These are phyloP conservation scores for Micractinium conductrix DNA, from an alignment of 139 green algal genomes.

Conservation along the genomic window DNA sequence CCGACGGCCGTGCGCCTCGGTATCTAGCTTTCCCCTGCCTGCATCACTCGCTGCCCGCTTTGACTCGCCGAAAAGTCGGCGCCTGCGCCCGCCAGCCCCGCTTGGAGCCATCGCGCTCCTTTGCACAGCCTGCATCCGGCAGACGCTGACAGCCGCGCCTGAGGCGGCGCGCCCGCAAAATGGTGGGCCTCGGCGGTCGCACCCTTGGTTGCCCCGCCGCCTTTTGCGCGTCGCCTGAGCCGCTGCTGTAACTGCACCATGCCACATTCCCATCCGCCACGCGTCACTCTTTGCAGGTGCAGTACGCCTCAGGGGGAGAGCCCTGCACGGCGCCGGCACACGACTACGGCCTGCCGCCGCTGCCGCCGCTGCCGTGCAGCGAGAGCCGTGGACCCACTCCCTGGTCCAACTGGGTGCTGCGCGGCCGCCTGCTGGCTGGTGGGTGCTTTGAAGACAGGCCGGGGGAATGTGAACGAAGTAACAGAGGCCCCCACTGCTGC, in stretches of 20 bases:
- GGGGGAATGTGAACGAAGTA: too few relatives aligned
- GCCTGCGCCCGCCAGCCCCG: background rate
- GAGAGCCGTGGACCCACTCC: constrained; percentile 42
- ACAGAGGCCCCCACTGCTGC: too few relatives aligned
- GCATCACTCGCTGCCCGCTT: too few relatives aligned
- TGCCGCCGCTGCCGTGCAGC: constrained; percentile 25
- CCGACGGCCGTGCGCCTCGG: too few relatives aligned
- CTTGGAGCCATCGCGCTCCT: background rate
- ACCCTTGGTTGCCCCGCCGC: background rate
- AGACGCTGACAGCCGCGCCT: background rate
- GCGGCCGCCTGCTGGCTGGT: constrained; percentile 41
- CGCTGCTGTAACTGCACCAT: background rate
- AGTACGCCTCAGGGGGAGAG: too few relatives aligned
- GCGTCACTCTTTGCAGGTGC: background rate
- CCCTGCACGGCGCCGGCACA: background rate
- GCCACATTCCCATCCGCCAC: background rate
- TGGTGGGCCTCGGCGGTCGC: background rate
- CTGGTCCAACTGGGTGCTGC: constrained; percentile 52
- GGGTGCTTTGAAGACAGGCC: too few relatives aligned
- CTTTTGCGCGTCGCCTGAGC: background rate
- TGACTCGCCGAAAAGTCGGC: too few relatives aligned
- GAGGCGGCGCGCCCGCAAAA: background rate
- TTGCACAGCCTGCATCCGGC: background rate
- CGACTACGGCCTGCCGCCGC: constrained; percentile 26
- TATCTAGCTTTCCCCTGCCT: too few relatives aligned